Evolutionary conservation across 495 filamentous ascomycete genomes (phyloP).

Genomic region (Pyrenula aspistea): DNA sequence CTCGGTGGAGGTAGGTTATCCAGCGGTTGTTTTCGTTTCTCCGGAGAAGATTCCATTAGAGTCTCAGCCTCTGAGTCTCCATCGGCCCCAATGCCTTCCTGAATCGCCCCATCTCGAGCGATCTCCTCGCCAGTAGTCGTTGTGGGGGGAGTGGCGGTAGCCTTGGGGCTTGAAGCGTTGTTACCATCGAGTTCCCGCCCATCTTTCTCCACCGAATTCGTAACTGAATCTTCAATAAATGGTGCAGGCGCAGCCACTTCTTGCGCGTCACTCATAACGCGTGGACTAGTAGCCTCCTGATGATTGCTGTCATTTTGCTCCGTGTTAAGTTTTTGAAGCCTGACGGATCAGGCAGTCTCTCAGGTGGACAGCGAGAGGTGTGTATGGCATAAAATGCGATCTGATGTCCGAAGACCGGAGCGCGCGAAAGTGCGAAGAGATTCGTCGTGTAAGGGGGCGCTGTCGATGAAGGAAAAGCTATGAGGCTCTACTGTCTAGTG

Average conservation of each 20-base stretch:
- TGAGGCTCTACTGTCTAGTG: background rate
- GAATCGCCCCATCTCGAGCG: constrained; percentile 11
- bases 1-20: constrained; percentile 43
- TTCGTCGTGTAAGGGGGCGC: too few relatives aligned
- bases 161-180: constrained; percentile 28
- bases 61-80: constrained; percentile 73
- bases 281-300: background rate
- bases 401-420: too few relatives aligned
- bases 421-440: too few relatives aligned
- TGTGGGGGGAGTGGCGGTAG: constrained; percentile 1
- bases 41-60: constrained; percentile 59
- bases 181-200: constrained; percentile 13
- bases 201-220: constrained; percentile 1
- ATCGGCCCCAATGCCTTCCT: constrained; percentile 27
- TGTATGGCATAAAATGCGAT: too few relatives aligned
- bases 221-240: background rate
- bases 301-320: background rate
- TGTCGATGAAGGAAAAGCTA: background rate
- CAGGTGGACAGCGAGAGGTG: background rate
- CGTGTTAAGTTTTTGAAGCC: background rate
- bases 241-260: background rate
- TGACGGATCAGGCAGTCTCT: background rate
- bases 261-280: background rate
- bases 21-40: constrained; percentile 56
- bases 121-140: background rate